A percentile compares a stretch with the other conserved stretches of the same genome.
Evolutionary conservation across 2,329 filamentous ascomycete species (phyloP).

Genomic region (Pleoardoris graminearum): DNA sequence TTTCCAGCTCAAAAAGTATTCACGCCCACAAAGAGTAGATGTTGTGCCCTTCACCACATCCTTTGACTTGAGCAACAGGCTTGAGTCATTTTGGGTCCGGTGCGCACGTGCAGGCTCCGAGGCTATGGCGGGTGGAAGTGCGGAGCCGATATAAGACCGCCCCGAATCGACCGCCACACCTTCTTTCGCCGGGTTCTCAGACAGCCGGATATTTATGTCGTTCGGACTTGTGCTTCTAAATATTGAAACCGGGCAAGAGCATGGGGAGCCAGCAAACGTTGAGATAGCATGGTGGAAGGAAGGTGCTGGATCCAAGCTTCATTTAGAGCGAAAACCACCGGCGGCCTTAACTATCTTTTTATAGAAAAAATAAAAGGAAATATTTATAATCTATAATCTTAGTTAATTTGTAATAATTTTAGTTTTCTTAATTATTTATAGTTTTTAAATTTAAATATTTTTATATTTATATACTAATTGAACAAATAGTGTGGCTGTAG

Average conservation of each 20-base stretch:
- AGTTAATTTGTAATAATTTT: too few relatives aligned
- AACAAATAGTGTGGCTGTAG: too few relatives aligned
- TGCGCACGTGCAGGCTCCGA: slow-evolving; percentile 19
- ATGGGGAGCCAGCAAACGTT: slow-evolving; percentile 29
- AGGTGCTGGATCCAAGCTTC: too few relatives aligned
- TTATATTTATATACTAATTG: too few relatives aligned
- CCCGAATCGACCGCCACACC: slow-evolving; percentile 16
- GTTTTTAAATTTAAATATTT: too few relatives aligned
- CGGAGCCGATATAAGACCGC: slow-evolving; percentile 19
- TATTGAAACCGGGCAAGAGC: slow-evolving; percentile 11
- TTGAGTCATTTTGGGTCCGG: slow-evolving; percentile 26
- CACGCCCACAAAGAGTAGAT: neutral
- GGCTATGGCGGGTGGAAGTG: slow-evolving; percentile 22
- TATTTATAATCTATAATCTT: too few relatives aligned
- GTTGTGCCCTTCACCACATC: neutral
- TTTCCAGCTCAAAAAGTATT: neutral
- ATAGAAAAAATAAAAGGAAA: too few relatives aligned
- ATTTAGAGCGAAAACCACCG: too few relatives aligned
- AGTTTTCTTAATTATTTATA: too few relatives aligned
- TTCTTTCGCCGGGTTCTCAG: slow-evolving; percentile 25
- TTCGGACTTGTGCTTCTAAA: slow-evolving; percentile 23
- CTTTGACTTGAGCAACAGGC: slow-evolving; percentile 6
- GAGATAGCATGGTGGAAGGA: neutral
- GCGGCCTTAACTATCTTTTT: too few relatives aligned
- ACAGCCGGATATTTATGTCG: slow-evolving; percentile 15